A percentile compares a stretch with the other conserved stretches of the same genome.
Conservation (phyloP, 495 filamentous ascomycete species). For the Lophium mytilinum region DNA sequence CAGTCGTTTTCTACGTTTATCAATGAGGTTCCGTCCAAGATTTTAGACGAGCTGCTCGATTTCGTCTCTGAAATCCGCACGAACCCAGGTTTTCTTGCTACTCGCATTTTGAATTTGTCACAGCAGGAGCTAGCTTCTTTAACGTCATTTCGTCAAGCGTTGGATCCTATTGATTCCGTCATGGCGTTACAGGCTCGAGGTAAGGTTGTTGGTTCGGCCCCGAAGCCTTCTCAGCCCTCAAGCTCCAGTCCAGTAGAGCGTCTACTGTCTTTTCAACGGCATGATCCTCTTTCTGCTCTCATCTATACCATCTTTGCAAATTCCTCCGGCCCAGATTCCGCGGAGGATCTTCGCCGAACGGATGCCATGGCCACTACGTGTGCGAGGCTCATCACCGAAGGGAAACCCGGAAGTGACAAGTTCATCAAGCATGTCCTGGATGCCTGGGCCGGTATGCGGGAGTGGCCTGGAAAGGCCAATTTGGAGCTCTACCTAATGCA, state of each 20-base stretch:
- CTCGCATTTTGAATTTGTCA: constrained; percentile 63
- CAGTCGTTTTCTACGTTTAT: constrained; percentile 58
- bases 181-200: constrained; percentile 60
- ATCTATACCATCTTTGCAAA: constrained; percentile 85
- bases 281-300: constrained; percentile 77
- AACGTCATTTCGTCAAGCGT: constrained; percentile 62
- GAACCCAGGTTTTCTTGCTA: constrained; percentile 78
- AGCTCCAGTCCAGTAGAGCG: constrained; percentile 58
- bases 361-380: constrained; percentile 84
- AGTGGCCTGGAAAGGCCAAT: constrained; percentile 80
- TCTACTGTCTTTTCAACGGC: constrained; percentile 74
- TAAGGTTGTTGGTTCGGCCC: constrained; percentile 29
- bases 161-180: constrained; percentile 74
- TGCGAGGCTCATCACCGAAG: constrained; percentile 63
- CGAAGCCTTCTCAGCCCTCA: constrained; percentile 42
- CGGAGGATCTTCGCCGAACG: constrained; percentile 61
- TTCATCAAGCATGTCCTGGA: constrained; percentile 67
- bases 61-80: constrained; percentile 78
- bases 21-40: constrained; percentile 66
- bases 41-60: constrained; percentile 63
- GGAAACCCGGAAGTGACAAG: constrained; percentile 50
- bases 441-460: constrained; percentile 74
- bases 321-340: constrained; percentile 69
- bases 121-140: constrained; percentile 65
- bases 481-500: constrained; percentile 93